These are phyloP conservation scores for Dittrichia graveolens DNA, from an alignment of 129 eudicot genomes.

Conservation along the genomic window DNA sequence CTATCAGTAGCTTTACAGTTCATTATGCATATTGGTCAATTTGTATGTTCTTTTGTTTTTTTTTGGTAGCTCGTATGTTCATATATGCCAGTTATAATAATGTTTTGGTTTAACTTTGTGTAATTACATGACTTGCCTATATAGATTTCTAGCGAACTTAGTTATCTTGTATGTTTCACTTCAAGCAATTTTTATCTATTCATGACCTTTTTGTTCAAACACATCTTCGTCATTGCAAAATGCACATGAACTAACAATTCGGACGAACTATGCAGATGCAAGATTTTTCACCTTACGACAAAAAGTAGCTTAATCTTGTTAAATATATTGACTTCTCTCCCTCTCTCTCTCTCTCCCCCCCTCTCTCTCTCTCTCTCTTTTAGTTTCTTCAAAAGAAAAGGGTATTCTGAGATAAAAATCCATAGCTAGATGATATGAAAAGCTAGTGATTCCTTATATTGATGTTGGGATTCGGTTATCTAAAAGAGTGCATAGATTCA, in stretches of 20 bases:
- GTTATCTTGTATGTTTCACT: neutral
- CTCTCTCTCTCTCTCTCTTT: too few relatives aligned
- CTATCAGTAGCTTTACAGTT: conserved; percentile 17
- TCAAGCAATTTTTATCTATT: neutral
- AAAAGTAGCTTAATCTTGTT: neutral
- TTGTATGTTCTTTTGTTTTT: neutral
- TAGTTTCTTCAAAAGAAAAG: neutral
- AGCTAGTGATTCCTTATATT: too few relatives aligned
- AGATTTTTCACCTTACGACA: neutral
- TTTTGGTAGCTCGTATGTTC: neutral
- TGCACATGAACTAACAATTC: neutral
- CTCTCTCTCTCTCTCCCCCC: too few relatives aligned
- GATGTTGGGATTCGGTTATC: too few relatives aligned
- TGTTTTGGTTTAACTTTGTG: neutral
- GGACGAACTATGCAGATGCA: conserved; percentile 7
- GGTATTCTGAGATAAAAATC: neutral
- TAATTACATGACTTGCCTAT: conserved; percentile 6
- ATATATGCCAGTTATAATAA: conserved; percentile 3
- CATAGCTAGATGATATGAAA: neutral
- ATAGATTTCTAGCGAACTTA: neutral
- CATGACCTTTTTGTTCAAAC: neutral
- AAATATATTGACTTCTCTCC: neutral
- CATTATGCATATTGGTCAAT: conserved; percentile 16
- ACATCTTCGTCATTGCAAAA: neutral
- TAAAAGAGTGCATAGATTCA: too few relatives aligned